Conservation (phyloP, 106 monocot species). For the Acorus gramineus region DNA sequence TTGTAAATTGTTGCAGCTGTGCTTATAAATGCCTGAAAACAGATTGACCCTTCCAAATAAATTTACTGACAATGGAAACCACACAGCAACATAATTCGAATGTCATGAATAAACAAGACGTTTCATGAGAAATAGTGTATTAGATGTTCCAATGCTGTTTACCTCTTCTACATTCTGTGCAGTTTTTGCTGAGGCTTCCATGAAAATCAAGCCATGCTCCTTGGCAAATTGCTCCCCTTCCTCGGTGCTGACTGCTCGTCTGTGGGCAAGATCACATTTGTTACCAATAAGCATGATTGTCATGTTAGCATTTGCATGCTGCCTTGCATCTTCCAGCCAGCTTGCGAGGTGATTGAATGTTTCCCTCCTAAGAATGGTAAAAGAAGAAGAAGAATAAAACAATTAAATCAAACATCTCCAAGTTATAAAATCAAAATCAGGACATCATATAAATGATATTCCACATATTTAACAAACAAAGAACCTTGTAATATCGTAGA, state of each 20-base stretch:
- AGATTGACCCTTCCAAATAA: neutral
- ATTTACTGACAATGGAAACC: neutral
- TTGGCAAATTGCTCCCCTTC: conserved; percentile 60
- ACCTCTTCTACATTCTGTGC: conserved; percentile 53
- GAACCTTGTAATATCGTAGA: conserved; percentile 85
- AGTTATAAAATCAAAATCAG: neutral
- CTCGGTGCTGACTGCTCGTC: conserved; percentile 66
- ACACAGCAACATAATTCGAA: too few relatives aligned
- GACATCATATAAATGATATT: neutral
- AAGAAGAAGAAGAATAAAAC: neutral
- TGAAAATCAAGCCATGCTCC: conserved; percentile 49
- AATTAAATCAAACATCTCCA: neutral
- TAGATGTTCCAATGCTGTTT: neutral
- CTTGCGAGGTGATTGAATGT: conserved; percentile 77
- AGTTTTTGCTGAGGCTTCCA: conserved; percentile 55
- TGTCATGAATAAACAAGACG: too few relatives aligned
- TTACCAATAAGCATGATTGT: conserved; percentile 70
- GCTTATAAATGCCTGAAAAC: conserved; percentile 46
- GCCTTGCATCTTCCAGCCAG: conserved; percentile 77
- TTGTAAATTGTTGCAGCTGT: conserved; percentile 69
- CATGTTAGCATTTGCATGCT: conserved; percentile 76
- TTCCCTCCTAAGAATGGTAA: conserved; percentile 44
- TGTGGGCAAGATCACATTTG: conserved; percentile 59
- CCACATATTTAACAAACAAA: neutral
- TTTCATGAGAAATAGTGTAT: too few relatives aligned